Evolutionary conservation across 768 basidiomycete genomes (phyloP).

Genomic region (Agrocybe chaxingu): DNA sequence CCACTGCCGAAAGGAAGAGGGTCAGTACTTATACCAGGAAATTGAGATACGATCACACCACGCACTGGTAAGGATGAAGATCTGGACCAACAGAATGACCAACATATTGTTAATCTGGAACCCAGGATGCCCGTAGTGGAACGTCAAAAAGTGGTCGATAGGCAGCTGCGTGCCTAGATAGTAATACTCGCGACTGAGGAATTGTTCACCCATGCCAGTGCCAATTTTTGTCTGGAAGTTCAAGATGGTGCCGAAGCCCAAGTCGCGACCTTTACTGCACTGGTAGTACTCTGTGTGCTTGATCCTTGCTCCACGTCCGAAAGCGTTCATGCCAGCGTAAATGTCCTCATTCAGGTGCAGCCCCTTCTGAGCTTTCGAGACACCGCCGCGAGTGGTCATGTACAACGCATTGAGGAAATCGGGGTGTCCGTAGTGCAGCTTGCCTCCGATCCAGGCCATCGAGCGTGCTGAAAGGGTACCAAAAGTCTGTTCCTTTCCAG

Average conservation of each 20-base stretch:
- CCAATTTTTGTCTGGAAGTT: slow-evolving; percentile 99
- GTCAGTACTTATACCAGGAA: slow-evolving; percentile 11
- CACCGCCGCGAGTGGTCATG: slow-evolving; percentile 98
- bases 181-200: slow-evolving; percentile 99
- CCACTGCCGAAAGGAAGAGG: slow-evolving; percentile 49
- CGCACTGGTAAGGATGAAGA: slow-evolving; percentile 90
- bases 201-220: slow-evolving; percentile 99
- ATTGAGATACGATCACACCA: slow-evolving; percentile 15
- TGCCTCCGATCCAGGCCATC: slow-evolving; percentile 97
- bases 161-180: slow-evolving; percentile 97
- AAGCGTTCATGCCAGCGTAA: slow-evolving; percentile 98
- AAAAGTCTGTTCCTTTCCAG: slow-evolving; percentile 99
- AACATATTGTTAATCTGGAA: slow-evolving; percentile 99
- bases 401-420: slow-evolving; percentile 98
- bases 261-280: slow-evolving; percentile 97
- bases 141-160: slow-evolving; percentile 97
- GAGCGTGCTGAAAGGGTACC: slow-evolving; percentile 95
- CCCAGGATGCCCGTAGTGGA: slow-evolving; percentile 99
- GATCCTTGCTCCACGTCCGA: slow-evolving; percentile 94
- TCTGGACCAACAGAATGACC: slow-evolving; percentile 93
- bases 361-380: slow-evolving; percentile 99
- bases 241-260: slow-evolving; percentile 97
- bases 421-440: slow-evolving; percentile 98
- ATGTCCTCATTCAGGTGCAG: slow-evolving; percentile 99
- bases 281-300: slow-evolving; percentile 99